These are phyloP conservation scores for Mortierella sp. DNA, from an alignment of 371 early-diverging fungal species.

Conservation along the genomic window DNA sequence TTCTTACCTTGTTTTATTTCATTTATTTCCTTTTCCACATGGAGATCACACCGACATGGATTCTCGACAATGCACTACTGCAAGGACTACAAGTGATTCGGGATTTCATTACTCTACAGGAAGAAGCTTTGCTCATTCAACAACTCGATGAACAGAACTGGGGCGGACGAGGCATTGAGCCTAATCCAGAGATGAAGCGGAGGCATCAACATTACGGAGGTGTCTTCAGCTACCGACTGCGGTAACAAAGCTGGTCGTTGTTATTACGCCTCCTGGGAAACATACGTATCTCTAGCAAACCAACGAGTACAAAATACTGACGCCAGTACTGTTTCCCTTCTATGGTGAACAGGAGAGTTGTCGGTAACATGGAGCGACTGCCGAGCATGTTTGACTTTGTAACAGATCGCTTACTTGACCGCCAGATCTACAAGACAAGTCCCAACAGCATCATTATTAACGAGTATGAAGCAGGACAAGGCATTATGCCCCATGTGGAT, in stretches of 20 bases:
- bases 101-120: slow-evolving; percentile 41
- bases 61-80: neutral
- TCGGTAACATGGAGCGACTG: slow-evolving; percentile 69
- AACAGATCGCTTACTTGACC: slow-evolving; percentile 56
- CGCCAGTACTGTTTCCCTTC: neutral
- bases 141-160: slow-evolving; percentile 39
- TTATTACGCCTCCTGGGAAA: neutral
- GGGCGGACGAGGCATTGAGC: slow-evolving; percentile 58
- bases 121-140: slow-evolving; percentile 40
- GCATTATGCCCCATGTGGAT: slow-evolving; percentile 68
- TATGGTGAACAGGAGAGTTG: slow-evolving; percentile 61
- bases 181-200: slow-evolving; percentile 83
- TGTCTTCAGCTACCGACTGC: slow-evolving; percentile 76
- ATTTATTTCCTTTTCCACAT: neutral
- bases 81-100: slow-evolving; percentile 33
- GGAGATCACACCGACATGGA: neutral
- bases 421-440: slow-evolving; percentile 54
- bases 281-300: neutral
- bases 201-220: slow-evolving; percentile 85
- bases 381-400: slow-evolving; percentile 64
- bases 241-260: slow-evolving; percentile 55
- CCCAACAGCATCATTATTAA: slow-evolving; percentile 80
- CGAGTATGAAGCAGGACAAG: slow-evolving; percentile 83
- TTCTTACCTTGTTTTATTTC: neutral
- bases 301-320: neutral